Evolutionary conservation across 129 eudicot genomes (phyloP), one percentile per base, ranked within the genome.

Genomic region (Chrysanthemum seticuspe): DNA sequence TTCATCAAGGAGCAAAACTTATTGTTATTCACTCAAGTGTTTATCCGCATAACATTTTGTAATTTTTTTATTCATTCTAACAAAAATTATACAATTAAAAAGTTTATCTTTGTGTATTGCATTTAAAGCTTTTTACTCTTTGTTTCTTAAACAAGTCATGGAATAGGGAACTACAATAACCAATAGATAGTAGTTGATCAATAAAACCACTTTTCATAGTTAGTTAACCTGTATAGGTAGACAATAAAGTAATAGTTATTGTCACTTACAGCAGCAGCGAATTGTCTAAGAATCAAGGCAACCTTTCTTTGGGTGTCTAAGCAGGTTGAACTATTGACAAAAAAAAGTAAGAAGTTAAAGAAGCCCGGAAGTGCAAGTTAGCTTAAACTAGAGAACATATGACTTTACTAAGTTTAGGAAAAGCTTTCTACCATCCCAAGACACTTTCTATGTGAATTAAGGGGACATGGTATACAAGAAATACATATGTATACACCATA

Each of bases 271-370:
- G 36, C 6, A 23, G 61, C 67, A 54, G 97, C 96, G 86, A 95
- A 95, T 65, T 95, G 99, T 68, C 99, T 97, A 81, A 95, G 91
- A 50, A 95, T 86, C 79, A 90, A 82, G 79, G 99, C 99, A 75
- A 96, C 97, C 83, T 95, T 97, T 74, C 97, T 80, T 82, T 95
- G 97, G 79, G 88, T 95, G 78, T 95, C 99, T 13, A 91, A 78
- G 82, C 99, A 95, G 64, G 83, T 69, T 71, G 97, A 95, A 68
- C 99, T 95, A 75, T 29, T 49, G 64, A 58, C 59, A 75, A 68
- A 79, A 29, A 29, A 66, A 21, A 34, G 8, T 36, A 36, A 36
- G 13, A 61, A 47, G 44, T 61, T 27, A 49, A 44, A 31, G 12
- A 65, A 52, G 11, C 4, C 29, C 65, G 64, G 49, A 62, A 61